These are phyloP conservation scores for Thermothelomyces thermophilus DNA, from an alignment of 2,329 filamentous ascomycete genomes.

Conservation along the genomic window DNA sequence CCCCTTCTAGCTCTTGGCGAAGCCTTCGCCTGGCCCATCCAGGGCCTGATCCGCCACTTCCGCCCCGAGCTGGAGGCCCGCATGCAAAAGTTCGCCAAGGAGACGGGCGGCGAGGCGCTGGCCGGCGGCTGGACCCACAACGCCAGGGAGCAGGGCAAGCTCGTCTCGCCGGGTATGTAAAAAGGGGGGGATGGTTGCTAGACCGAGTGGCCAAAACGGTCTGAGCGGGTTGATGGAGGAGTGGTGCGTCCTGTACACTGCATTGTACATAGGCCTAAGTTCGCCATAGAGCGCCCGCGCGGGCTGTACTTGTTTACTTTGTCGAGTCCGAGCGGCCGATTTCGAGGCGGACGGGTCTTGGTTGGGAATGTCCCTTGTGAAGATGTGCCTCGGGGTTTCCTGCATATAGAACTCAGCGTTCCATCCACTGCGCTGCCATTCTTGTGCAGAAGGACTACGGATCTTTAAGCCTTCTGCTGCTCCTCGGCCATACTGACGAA, in stretches of 20 bases:
- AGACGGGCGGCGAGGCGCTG: constrained; percentile 65
- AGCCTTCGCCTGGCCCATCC: constrained; percentile 97
- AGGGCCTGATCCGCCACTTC: constrained; percentile 97
- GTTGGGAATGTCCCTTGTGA: background rate
- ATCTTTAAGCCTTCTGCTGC: too few species aligned
- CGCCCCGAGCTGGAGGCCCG: constrained; percentile 89
- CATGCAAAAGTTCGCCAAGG: constrained; percentile 71
- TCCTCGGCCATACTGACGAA: too few species aligned
- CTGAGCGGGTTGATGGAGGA: background rate
- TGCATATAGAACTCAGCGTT: too few species aligned
- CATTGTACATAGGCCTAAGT: constrained; percentile 14
- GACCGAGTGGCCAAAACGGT: background rate
- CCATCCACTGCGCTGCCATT: too few species aligned
- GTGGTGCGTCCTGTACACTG: background rate
- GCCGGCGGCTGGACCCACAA: constrained; percentile 85
- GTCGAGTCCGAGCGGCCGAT: background rate
- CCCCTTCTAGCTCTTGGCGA: constrained; percentile 67
- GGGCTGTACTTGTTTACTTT: constrained; percentile 13
- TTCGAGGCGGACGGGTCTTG: background rate
- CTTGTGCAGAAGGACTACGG: too few species aligned
- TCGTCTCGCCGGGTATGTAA: constrained; percentile 88
- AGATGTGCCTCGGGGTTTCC: background rate
- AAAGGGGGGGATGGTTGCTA: background rate
- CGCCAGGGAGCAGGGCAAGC: constrained; percentile 67
- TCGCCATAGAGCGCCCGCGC: constrained; percentile 1